These are phyloP conservation scores for Fusarium dlaminii DNA, from an alignment of 2,329 filamentous ascomycete genomes.

Conservation along the genomic window DNA sequence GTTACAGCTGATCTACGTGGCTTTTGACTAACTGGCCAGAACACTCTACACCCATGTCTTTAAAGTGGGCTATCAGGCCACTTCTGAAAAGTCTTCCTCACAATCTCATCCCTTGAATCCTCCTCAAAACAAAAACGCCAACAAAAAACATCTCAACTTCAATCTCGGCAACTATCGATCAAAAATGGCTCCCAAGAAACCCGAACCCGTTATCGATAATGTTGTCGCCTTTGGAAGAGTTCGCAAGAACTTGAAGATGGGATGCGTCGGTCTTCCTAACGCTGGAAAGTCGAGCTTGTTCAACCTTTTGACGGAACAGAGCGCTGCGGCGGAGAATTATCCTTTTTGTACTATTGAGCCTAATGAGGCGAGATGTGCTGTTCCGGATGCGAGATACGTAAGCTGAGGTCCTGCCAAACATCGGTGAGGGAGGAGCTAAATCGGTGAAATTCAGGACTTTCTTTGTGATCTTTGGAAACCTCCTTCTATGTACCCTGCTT, in stretches of 20 bases:
- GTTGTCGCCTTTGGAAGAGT: slow-evolving; percentile 57
- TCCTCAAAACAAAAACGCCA: slow-evolving; percentile 2
- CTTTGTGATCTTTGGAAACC: slow-evolving; percentile 57
- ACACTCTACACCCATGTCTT: slow-evolving; percentile 33
- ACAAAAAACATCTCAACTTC: background rate
- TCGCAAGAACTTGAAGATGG: slow-evolving; percentile 58
- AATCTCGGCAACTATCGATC: slow-evolving; percentile 8
- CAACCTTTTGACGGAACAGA: slow-evolving; percentile 58
- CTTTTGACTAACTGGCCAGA: slow-evolving; percentile 8
- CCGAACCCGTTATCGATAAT: slow-evolving; percentile 52
- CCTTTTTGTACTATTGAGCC: slow-evolving; percentile 59
- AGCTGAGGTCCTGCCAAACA: slow-evolving; percentile 26
- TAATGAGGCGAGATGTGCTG: slow-evolving; percentile 56
- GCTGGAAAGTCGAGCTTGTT: slow-evolving; percentile 58
- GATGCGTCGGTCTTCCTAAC: slow-evolving; percentile 57
- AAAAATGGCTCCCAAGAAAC: slow-evolving; percentile 56
- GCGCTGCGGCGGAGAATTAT: slow-evolving; percentile 56
- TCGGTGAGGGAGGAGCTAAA: background rate
- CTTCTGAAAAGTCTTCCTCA: slow-evolving; percentile 39
- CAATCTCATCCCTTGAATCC: slow-evolving; percentile 5
- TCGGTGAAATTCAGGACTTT: slow-evolving; percentile 49
- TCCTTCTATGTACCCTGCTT: slow-evolving; percentile 56
- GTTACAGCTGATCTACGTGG: background rate
- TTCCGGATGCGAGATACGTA: slow-evolving; percentile 56
- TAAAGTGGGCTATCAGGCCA: slow-evolving; percentile 43